Percentiles rank a stretch among this genome's conserved stretches.
Evolutionary conservation across 495 filamentous ascomycete genomes (phyloP).

Genomic region (Sporormia fimetaria): DNA sequence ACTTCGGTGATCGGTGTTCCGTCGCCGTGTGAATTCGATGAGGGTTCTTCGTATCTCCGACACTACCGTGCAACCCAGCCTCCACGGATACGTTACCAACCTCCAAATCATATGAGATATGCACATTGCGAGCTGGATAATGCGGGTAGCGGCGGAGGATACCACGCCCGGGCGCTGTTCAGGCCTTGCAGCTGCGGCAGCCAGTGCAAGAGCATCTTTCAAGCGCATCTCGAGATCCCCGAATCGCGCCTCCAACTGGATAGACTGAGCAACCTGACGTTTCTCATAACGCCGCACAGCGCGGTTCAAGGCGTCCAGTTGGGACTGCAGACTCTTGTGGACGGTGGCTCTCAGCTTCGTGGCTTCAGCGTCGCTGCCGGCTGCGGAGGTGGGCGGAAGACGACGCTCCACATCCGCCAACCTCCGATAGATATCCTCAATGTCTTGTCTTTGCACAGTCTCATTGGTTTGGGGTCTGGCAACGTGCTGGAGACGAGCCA

Average conservation of each 20-base stretch:
- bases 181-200: slow-evolving; percentile 51
- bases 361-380: slow-evolving; percentile 26
- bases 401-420: slow-evolving; percentile 60
- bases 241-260: slow-evolving; percentile 66
- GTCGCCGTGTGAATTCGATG: too few species aligned
- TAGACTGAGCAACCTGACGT: slow-evolving; percentile 55
- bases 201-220: slow-evolving; percentile 66
- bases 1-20: too few species aligned
- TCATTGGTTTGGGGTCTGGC: slow-evolving; percentile 44
- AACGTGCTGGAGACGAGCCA: slow-evolving; percentile 69
- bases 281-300: slow-evolving; percentile 94
- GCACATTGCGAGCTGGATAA: slow-evolving; percentile 8
- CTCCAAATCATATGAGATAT: slow-evolving; percentile 10
- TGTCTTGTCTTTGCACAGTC: slow-evolving; percentile 34
- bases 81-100: slow-evolving; percentile 16
- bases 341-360: slow-evolving; percentile 49
- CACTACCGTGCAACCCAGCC: too few species aligned
- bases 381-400: slow-evolving; percentile 36
- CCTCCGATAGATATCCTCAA: slow-evolving; percentile 50
- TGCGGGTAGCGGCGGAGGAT: slow-evolving; percentile 9
- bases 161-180: slow-evolving; percentile 36
- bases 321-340: slow-evolving; percentile 56
- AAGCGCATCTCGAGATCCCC: slow-evolving; percentile 55
- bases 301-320: slow-evolving; percentile 79
- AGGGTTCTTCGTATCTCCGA: too few species aligned